Percentiles rank a stretch among this genome's conserved stretches.
phyloP scores from a whole-genome alignment of 306 rosid genomes.

The Coriaria nepalensis region DNA sequence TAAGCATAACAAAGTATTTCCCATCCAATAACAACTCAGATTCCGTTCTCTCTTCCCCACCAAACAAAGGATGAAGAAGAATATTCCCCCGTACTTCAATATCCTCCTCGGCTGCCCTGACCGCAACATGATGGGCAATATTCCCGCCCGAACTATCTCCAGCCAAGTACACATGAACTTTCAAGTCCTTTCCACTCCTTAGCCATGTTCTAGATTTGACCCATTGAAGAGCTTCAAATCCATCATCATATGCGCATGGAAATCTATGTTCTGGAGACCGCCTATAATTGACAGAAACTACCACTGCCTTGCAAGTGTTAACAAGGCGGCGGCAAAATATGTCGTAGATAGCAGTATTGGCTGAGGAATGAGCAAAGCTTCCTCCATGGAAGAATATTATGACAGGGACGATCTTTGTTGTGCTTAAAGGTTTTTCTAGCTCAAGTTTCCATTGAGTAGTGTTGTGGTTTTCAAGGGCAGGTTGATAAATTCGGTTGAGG shows the following conservation, averaged over 20 bases:
- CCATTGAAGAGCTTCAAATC: slow-evolving; percentile 76
- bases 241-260: slow-evolving; percentile 83
- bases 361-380: slow-evolving; percentile 85
- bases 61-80: slow-evolving; percentile 85
- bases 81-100: slow-evolving; percentile 71
- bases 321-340: slow-evolving; percentile 77
- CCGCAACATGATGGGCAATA: slow-evolving; percentile 71
- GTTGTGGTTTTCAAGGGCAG: slow-evolving; percentile 25
- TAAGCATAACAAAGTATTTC: slow-evolving; percentile 65
- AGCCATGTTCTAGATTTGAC: slow-evolving; percentile 72
- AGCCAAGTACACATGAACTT: slow-evolving; percentile 60
- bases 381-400: slow-evolving; percentile 85
- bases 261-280: slow-evolving; percentile 63
- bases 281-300: slow-evolving; percentile 77
- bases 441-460: slow-evolving; percentile 31
- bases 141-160: slow-evolving; percentile 92
- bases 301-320: slow-evolving; percentile 49
- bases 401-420: slow-evolving; percentile 52
- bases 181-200: slow-evolving; percentile 61
- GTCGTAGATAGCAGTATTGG: slow-evolving; percentile 81
- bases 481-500: slow-evolving; percentile 52
- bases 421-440: slow-evolving; percentile 55
- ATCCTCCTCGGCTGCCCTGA: slow-evolving; percentile 45
- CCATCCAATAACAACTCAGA: slow-evolving; percentile 64
- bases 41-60: slow-evolving; percentile 47